Conservation (phyloP, 2,329 filamentous ascomycete species). For the Pseudogymnoascus sp. region DNA sequence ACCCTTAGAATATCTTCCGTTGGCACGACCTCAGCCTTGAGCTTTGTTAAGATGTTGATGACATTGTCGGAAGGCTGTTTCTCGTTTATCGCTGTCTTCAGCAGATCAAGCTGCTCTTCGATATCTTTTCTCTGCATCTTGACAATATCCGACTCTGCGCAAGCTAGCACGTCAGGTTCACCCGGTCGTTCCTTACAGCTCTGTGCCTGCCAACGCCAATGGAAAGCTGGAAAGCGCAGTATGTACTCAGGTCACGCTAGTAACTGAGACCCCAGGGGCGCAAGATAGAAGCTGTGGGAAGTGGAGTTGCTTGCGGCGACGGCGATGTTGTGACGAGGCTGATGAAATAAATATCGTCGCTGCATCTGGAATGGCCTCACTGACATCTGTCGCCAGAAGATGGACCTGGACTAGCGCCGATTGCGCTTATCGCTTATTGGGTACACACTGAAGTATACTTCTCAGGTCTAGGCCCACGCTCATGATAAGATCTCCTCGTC, state of each 20-base stretch:
- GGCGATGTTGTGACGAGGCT: neutral
- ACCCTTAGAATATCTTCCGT: constrained; percentile 85
- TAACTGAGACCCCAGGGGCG: neutral
- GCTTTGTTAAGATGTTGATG: constrained; percentile 63
- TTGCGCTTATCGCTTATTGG: constrained; percentile 7
- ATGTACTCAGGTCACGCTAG: neutral
- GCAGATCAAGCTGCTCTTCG: constrained; percentile 64
- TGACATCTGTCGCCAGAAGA: constrained; percentile 4
- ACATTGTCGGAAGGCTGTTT: constrained; percentile 68
- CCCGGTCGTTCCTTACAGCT: neutral
- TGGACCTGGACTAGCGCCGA: constrained; percentile 5
- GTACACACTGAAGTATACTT: neutral
- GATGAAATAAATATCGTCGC: constrained; percentile 6
- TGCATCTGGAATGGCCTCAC: constrained; percentile 2
- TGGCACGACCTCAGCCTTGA: constrained; percentile 72
- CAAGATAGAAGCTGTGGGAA: neutral
- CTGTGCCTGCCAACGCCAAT: neutral
- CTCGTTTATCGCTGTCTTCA: constrained; percentile 68
- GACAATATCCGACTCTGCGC: neutral
- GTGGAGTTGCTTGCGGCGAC: neutral
- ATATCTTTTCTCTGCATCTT: constrained; percentile 77
- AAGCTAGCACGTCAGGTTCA: neutral
- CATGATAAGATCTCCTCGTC: neutral
- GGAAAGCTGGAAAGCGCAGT: neutral
- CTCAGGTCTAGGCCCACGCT: neutral